Evolutionary conservation across 1,284 basidiomycete species (phyloP).

Genomic region (Ganoderma multipileum): DNA sequence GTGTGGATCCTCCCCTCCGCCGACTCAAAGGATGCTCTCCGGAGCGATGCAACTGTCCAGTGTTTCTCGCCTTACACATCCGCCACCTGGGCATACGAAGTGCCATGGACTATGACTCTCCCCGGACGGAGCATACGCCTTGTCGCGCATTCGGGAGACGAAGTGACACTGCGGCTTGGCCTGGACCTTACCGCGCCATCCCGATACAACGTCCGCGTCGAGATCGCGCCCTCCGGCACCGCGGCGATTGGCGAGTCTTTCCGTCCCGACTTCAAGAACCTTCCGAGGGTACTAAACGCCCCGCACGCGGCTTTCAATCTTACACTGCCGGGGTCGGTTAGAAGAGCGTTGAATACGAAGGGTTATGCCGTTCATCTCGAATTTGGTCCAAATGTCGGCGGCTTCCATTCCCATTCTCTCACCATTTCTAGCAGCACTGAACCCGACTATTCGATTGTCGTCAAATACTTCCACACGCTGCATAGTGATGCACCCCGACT

Average conservation of each 20-base stretch:
- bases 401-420: neutral
- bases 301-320: neutral
- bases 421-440: neutral
- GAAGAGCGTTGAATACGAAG: neutral
- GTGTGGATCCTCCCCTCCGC: neutral
- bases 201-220: neutral
- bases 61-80: neutral
- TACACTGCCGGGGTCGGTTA: neutral
- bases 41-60: neutral
- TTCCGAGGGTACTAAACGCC: neutral
- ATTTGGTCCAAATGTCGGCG: neutral
- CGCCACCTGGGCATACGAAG: neutral
- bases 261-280: neutral
- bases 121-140: neutral
- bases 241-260: neutral
- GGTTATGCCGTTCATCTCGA: neutral
- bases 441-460: neutral
- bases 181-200: neutral
- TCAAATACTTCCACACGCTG: neutral
- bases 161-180: neutral
- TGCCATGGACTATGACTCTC: neutral
- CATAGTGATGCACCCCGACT: neutral
- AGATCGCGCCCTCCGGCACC: neutral
- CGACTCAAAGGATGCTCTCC: neutral
- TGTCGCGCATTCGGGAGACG: neutral